phyloP scores from a whole-genome alignment of 352 stramenopile species.

The Globisporangium rhizosaccharum region DNA sequence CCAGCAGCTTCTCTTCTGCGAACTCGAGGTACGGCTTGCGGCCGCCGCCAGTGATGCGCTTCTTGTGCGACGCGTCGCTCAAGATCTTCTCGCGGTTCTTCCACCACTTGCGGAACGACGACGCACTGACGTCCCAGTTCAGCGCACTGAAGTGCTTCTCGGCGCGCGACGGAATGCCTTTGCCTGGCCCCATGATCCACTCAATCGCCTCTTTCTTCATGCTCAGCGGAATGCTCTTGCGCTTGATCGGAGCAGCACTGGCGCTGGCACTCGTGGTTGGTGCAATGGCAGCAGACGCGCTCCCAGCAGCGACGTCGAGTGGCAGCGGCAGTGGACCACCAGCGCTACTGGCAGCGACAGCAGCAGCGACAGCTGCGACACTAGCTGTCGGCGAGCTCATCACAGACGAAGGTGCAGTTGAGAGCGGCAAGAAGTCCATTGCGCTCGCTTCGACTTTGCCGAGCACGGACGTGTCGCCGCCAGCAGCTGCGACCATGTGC shows the following conservation, averaged over 20 bases:
- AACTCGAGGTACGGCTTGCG: conserved; percentile 69
- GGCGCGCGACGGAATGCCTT: conserved; percentile 59
- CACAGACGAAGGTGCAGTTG: conserved; percentile 10
- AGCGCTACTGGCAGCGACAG: neutral
- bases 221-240: conserved; percentile 73
- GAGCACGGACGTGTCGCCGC: conserved; percentile 1
- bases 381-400: conserved; percentile 9
- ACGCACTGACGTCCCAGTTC: conserved; percentile 73
- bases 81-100: conserved; percentile 82
- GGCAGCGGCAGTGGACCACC: neutral
- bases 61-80: conserved; percentile 61
- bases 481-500: conserved; percentile 3
- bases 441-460: conserved; percentile 4
- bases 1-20: conserved; percentile 63
- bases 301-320: neutral
- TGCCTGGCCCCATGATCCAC: conserved; percentile 70
- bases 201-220: conserved; percentile 83
- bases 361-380: neutral
- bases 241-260: conserved; percentile 23
- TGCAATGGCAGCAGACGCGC: neutral
- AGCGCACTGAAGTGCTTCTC: conserved; percentile 70
- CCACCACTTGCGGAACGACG: conserved; percentile 81
- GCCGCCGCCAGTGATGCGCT: conserved; percentile 62
- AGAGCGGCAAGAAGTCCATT: conserved; percentile 29
- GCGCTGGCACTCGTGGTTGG: neutral